phyloP scores from a whole-genome alignment of 1,284 basidiomycete species.

The Cutaneotrichosporon sp. region DNA sequence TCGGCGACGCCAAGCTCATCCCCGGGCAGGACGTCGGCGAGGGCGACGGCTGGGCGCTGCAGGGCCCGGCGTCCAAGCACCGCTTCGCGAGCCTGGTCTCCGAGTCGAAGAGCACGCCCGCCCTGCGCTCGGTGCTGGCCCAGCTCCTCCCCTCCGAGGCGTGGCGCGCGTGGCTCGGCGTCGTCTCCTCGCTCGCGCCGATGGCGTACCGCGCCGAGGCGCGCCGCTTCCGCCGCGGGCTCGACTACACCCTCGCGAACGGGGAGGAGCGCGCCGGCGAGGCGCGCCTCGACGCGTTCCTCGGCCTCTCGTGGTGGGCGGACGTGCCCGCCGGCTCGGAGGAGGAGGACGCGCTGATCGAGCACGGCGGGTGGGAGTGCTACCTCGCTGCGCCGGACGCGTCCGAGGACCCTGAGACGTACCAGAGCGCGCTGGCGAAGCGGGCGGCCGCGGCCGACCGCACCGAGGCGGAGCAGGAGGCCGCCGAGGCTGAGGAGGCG shows the following conservation, averaged over 20 bases:
- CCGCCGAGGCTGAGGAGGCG: conserved; percentile 22
- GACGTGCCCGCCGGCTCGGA: conserved; percentile 51
- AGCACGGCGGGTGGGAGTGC: conserved; percentile 96
- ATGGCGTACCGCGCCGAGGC: conserved; percentile 73
- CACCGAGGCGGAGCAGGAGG: conserved; percentile 40
- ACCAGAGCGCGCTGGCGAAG: conserved; percentile 63
- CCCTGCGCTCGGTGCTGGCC: conserved; percentile 63
- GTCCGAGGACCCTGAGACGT: conserved; percentile 91
- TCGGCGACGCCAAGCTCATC: conserved; percentile 50
- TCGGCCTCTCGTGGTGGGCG: conserved; percentile 83
- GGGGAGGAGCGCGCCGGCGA: conserved; percentile 72
- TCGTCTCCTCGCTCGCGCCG: conserved; percentile 75
- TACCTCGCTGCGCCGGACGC: conserved; percentile 93
- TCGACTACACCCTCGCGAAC: conserved; percentile 94
- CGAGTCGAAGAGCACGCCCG: conserved; percentile 42
- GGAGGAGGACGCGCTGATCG: conserved; percentile 54
- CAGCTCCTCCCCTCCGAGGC: conserved; percentile 77
- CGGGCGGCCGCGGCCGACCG: conserved; percentile 32
- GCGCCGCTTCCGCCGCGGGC: conserved; percentile 83
- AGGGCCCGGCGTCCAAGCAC: conserved; percentile 91
- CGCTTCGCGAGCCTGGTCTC: conserved; percentile 72
- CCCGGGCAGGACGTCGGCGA: conserved; percentile 63
- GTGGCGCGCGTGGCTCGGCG: conserved; percentile 86
- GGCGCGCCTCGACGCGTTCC: conserved; percentile 79
- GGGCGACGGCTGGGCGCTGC: conserved; percentile 67